Base-by-base conservation (phyloP, 2,329 filamentous ascomycete genomes). In the Claviceps capensis region DNA sequence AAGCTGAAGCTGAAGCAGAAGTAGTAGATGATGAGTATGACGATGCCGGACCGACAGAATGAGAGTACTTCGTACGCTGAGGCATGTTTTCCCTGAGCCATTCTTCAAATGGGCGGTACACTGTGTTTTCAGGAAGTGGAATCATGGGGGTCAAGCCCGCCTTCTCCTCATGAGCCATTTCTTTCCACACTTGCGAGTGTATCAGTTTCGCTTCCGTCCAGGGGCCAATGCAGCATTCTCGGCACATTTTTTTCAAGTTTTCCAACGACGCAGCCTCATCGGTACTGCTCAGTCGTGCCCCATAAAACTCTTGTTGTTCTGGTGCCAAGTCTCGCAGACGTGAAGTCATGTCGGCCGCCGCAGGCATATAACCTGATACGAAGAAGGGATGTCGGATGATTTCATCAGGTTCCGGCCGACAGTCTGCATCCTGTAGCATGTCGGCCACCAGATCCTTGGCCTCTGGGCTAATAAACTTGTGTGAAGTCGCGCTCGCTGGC, bases 351-450 rank as follows among this genome's bases (percentile, higher is more conserved):
- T 84, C 80, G 43, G 72, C 67, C 17, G 75, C 63, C 9, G 69
- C 66, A 7, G 87, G 88, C 65, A 91, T 81, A 65, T 83, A 88
- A 14, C 86, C 86, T 34, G 82, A 76, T 50, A 78, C 80, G 72
- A 93, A 93, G 66, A 91, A 93, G 5, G 81, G 73, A 62, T 93
- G 87, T 58, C 86, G 80, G 42, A 91, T 83, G 60, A 93, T 90
- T 47, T 75, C 73, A 62, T 93, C 88, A 1, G 87, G 85, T 49
- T 82, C 81, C 1, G 86, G 87, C 55, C 87, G 78, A 60, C 79
- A 73, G 60, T 89, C 82, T 49, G 88, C 85, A 53, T 88, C 82
- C 57, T 87, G 79, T 23, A 93, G 75, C 69, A 93, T 80, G 26
- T 77, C 79, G 19, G 85, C 83, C 17, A 93, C 88, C 26, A 91